Evolutionary conservation across 2,329 filamentous ascomycete species (phyloP).

Genomic region (Talaromyces sp.): DNA sequence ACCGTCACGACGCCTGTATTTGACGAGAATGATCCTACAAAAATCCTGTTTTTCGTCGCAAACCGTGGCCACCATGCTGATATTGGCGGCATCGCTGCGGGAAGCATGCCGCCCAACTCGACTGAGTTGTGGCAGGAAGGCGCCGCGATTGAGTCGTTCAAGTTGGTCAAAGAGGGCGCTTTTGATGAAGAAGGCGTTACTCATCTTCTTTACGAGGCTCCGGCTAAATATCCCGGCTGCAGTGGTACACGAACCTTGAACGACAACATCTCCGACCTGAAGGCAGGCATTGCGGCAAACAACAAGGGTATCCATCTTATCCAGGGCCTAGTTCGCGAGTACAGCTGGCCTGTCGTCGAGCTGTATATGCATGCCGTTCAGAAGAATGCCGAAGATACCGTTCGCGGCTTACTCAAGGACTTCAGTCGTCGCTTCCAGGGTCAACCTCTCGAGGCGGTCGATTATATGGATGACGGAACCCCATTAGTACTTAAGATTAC

Average conservation of each 20-base stretch:
- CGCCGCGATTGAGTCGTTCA: constrained; percentile 44
- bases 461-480: constrained; percentile 84
- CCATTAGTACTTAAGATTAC: constrained; percentile 71
- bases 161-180: constrained; percentile 70
- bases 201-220: constrained; percentile 67
- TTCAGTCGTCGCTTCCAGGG: constrained; percentile 67
- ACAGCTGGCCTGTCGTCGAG: constrained; percentile 64
- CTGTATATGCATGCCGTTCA: constrained; percentile 84
- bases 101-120: constrained; percentile 68
- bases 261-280: constrained; percentile 82
- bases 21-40: constrained; percentile 55
- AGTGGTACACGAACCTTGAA: constrained; percentile 72
- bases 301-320: constrained; percentile 81
- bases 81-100: constrained; percentile 77
- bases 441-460: constrained; percentile 66
- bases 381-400: constrained; percentile 71
- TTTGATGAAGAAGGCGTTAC: constrained; percentile 76
- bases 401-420: constrained; percentile 67
- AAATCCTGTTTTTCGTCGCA: constrained; percentile 78
- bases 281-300: constrained; percentile 82
- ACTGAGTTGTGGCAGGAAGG: constrained; percentile 49
- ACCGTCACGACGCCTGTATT: constrained; percentile 79
- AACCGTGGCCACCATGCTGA: constrained; percentile 79
- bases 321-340: constrained; percentile 69
- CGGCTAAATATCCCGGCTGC: constrained; percentile 70